phyloP scores from a whole-genome alignment of 768 basidiomycete genomes.

The Russula earlei region DNA sequence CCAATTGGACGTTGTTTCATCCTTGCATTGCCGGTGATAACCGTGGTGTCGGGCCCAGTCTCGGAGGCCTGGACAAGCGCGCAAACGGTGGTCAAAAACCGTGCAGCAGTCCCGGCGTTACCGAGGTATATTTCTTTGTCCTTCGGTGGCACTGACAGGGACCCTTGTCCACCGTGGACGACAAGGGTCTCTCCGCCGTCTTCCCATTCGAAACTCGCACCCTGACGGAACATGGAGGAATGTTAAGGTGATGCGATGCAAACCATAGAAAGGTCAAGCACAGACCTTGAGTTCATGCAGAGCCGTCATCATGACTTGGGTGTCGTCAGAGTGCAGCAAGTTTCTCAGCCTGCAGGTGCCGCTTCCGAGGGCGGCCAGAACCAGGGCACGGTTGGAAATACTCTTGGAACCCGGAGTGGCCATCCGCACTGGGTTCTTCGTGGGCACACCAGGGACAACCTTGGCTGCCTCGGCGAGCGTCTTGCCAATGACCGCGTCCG shows the following conservation, averaged over 20 bases:
- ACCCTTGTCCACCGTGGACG: slow-evolving; percentile 79
- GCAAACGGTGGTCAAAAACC: slow-evolving; percentile 95
- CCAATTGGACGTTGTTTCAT: slow-evolving; percentile 99
- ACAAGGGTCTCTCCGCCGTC: slow-evolving; percentile 94
- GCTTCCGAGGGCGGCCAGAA: slow-evolving; percentile 83
- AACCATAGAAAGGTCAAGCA: neutral
- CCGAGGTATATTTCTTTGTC: slow-evolving; percentile 90
- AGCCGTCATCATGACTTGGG: slow-evolving; percentile 98
- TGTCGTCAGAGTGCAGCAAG: slow-evolving; percentile 93
- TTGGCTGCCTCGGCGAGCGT: slow-evolving; percentile 73
- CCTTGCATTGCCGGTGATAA: slow-evolving; percentile 93
- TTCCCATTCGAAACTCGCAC: slow-evolving; percentile 90
- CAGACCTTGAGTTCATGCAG: slow-evolving; percentile 75
- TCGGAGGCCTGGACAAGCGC: slow-evolving; percentile 58
- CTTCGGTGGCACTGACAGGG: slow-evolving; percentile 62
- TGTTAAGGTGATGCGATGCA: neutral
- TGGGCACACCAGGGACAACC: slow-evolving; percentile 61
- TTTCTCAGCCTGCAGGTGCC: slow-evolving; percentile 87
- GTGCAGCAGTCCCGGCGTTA: slow-evolving; percentile 95
- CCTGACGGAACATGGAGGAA: slow-evolving; percentile 35
- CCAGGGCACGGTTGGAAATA: slow-evolving; percentile 88
- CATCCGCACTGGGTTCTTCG: slow-evolving; percentile 47
- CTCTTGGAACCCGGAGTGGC: slow-evolving; percentile 94
- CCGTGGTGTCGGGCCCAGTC: slow-evolving; percentile 42
- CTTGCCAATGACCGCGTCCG: slow-evolving; percentile 72